Evolutionary conservation across 495 filamentous ascomycete species (phyloP), one percentile per base, ranked within the genome.

Genomic region (Diplogelasinospora grovesii): DNA sequence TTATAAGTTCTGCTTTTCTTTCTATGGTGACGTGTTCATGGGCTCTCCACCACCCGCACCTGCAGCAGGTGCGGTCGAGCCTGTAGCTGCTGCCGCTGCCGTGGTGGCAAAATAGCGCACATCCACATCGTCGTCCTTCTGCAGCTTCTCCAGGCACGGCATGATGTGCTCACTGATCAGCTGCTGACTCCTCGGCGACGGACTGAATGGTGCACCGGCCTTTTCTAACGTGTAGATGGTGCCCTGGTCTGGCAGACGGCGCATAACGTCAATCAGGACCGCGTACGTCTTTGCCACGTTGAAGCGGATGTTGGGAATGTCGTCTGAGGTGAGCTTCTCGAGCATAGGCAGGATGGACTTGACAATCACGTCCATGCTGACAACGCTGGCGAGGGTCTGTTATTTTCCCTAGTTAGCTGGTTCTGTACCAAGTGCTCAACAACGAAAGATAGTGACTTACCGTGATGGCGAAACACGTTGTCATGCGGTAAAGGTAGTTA

Each of bases 401-500:
- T 8, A 8, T n/a, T 8, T 30, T 35, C 15, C 8, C 24, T 31
- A 45, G 53, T 75, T 50, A 74, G 54, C 34, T 11, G 11, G 2
- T n/a, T 11, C 2, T 14, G 3, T 25, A 31, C 18, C 26, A 33
- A 15, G 10, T 25, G 20, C 20, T 8, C 4, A 7, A 7, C 2
- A 40, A 24, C 28, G 22, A 21, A 38, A 27, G 3, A 27, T 10
- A 14, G 1, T 7, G 4, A 74, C 86, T 69, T 78, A 98, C 92
- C 45, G 90, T 88, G 52, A 98, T 88, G 35, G 92, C 92, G 57
- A 97, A 96, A 65, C 89, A 96, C 21, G 92, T 98, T 9, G 92
- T 98, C 92, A 98, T 98, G 50, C 92, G 79, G 74, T 98, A 98
- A 28, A 98, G 80, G 59, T 98, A 98, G 64, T 98, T 98, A 18